phyloP scores from a whole-genome alignment of 2,329 filamentous ascomycete species.

The Capronia americana region DNA sequence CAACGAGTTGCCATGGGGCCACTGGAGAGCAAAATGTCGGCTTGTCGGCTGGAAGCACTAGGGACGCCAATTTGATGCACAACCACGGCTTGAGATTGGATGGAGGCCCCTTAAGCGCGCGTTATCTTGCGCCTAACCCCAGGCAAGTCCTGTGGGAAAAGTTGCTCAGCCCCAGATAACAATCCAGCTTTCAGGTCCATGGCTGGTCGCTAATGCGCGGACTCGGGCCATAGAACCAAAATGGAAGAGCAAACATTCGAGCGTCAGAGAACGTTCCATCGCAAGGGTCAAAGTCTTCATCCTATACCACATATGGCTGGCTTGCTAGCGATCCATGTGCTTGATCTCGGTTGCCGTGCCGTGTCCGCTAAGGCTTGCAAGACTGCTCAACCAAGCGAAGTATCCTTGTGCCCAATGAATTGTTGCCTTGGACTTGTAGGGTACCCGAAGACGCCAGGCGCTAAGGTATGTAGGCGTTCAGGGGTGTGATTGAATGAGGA shows the following conservation, averaged over 20 bases:
- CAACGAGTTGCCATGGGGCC: not conserved
- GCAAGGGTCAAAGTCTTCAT: not conserved
- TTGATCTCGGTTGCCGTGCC: slow-evolving; percentile 3
- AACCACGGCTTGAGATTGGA: slow-evolving; percentile 13
- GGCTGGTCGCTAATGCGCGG: slow-evolving; percentile 18
- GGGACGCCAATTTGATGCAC: not conserved
- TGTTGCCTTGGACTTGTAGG: not conserved
- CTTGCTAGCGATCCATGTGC: slow-evolving; percentile 1
- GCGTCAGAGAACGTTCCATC: slow-evolving; percentile 15
- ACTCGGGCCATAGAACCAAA: slow-evolving; percentile 18
- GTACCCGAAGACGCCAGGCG: not conserved
- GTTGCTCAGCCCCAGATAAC: slow-evolving; percentile 17
- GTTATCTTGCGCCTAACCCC: slow-evolving; percentile 30
- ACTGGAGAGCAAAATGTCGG: slow-evolving; percentile 1
- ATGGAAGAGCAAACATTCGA: slow-evolving; percentile 18
- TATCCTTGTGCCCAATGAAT: not conserved
- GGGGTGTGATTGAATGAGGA: not conserved
- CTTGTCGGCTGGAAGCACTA: not conserved
- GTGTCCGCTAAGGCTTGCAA: not conserved
- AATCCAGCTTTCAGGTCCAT: not conserved
- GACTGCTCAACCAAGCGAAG: not conserved
- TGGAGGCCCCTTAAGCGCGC: slow-evolving; percentile 19
- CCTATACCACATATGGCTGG: not conserved
- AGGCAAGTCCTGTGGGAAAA: not conserved
- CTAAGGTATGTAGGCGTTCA: not conserved